phyloP scores from a whole-genome alignment of 2,329 filamentous ascomycete species.

The Mariannaea sp. region DNA sequence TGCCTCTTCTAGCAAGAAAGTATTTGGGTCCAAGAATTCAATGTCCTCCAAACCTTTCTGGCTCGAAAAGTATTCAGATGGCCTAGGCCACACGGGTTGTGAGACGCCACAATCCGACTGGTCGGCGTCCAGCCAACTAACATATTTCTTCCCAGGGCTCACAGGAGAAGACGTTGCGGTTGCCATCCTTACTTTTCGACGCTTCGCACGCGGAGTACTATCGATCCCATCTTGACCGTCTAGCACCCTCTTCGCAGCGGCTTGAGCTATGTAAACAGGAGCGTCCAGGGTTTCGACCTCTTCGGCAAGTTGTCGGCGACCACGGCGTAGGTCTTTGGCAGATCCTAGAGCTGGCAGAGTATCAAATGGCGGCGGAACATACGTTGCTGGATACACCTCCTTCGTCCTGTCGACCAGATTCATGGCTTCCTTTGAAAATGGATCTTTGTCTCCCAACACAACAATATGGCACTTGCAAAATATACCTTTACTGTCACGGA shows the following conservation, averaged over 20 bases:
- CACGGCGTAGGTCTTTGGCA: slow-evolving; percentile 33
- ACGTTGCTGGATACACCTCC: slow-evolving; percentile 47
- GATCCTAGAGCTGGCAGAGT: slow-evolving; percentile 20
- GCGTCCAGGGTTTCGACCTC: slow-evolving; percentile 56
- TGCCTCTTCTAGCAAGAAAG: slow-evolving; percentile 42
- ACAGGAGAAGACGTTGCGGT: slow-evolving; percentile 5
- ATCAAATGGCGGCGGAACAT: slow-evolving; percentile 36
- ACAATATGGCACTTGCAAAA: slow-evolving; percentile 53
- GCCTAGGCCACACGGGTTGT: slow-evolving; percentile 25
- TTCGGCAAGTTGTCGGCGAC: slow-evolving; percentile 46
- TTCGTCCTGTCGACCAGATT: slow-evolving; percentile 54
- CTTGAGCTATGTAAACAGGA: slow-evolving; percentile 54
- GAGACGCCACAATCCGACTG: slow-evolving; percentile 22
- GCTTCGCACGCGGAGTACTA: slow-evolving; percentile 26
- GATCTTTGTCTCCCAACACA: slow-evolving; percentile 48
- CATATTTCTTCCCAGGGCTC: slow-evolving; percentile 12
- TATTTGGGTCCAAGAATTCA: slow-evolving; percentile 51
- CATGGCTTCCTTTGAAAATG: slow-evolving; percentile 49
- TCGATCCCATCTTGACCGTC: slow-evolving; percentile 33
- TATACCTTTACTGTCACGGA: slow-evolving; percentile 47
- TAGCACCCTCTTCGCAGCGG: slow-evolving; percentile 40
- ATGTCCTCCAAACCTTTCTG: slow-evolving; percentile 32
- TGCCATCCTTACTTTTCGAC: slow-evolving; percentile 27
- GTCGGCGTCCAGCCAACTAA: slow-evolving; percentile 17
- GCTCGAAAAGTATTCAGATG: slow-evolving; percentile 21